A percentile compares a stretch with the other conserved stretches of the same genome.
Evolutionary conservation across 257 asterid species (phyloP).

Genomic region (Linderniella brevidens): DNA sequence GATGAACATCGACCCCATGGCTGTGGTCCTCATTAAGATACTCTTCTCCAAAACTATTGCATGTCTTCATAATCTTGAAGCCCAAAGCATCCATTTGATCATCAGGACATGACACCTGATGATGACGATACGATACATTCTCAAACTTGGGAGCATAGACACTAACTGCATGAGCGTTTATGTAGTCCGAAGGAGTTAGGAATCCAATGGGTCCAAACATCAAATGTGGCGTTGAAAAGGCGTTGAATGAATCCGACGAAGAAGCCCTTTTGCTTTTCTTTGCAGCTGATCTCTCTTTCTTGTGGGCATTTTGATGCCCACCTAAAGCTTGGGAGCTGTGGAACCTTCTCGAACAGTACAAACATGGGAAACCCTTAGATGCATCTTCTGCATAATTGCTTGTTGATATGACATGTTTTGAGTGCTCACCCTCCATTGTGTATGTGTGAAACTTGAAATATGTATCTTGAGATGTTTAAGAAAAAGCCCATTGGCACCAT

Average conservation of each 20-base stretch:
- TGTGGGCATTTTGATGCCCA: slow-evolving; percentile 95
- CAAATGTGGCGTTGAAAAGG: slow-evolving; percentile 16
- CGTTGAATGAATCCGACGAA: slow-evolving; percentile 2
- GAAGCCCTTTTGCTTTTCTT: slow-evolving; percentile 38
- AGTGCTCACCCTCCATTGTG: slow-evolving; percentile 37
- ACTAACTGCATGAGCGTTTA: slow-evolving; percentile 26
- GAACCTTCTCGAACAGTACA: slow-evolving; percentile 68
- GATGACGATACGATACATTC: too few relatives aligned
- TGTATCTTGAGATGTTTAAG: too few relatives aligned
- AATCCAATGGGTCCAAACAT: slow-evolving; percentile 35
- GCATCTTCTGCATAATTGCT: slow-evolving; percentile 16
- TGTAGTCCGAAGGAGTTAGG: slow-evolving; percentile 31
- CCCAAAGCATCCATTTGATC: too few relatives aligned
- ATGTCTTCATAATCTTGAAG: too few relatives aligned
- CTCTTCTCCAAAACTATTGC: too few relatives aligned
- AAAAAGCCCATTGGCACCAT: too few relatives aligned
- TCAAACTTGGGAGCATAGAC: too few relatives aligned
- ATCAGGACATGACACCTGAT: too few relatives aligned
- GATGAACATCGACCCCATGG: too few relatives aligned
- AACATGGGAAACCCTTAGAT: slow-evolving; percentile 48
- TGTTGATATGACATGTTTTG: slow-evolving; percentile 6
- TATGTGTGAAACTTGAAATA: too few relatives aligned
- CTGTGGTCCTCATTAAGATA: too few relatives aligned
- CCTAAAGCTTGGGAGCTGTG: slow-evolving; percentile 91
- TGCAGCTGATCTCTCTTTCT: slow-evolving; percentile 74